Evolutionary conservation across 225 moss, liverwort and hornwort species (phyloP).

Genomic region (Antitrichia curtipendula): DNA sequence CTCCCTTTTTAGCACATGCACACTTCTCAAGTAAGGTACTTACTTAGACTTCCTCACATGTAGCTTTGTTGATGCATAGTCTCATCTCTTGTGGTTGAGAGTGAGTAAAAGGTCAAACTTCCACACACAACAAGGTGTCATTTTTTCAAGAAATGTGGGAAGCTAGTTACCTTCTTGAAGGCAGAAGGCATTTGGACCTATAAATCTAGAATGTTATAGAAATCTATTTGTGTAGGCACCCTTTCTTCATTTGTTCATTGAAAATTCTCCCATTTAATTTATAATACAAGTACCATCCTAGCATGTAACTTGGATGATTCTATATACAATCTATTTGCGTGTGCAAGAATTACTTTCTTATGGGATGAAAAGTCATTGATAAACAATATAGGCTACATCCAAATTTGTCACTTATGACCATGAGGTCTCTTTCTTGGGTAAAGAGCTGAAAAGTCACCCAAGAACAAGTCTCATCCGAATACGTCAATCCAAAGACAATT

Average conservation of each 20-base stretch:
- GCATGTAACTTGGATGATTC: background rate
- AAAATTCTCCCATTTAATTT: background rate
- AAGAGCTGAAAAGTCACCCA: too few relatives aligned
- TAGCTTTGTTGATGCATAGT: background rate
- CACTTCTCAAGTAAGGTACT: background rate
- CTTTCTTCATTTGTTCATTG: background rate
- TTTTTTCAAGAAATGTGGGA: background rate
- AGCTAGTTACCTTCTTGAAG: background rate
- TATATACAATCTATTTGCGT: rapidly evolving
- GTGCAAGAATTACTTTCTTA: background rate
- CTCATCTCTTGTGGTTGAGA: rapidly evolving
- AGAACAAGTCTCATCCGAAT: background rate
- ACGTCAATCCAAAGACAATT: background rate
- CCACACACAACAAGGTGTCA: too few relatives aligned
- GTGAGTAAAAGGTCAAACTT: background rate
- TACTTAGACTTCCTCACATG: background rate
- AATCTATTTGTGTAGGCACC: too few relatives aligned
- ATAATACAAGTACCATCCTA: rapidly evolving
- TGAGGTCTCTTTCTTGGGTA: too few relatives aligned
- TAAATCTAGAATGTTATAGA: background rate
- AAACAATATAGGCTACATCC: too few relatives aligned
- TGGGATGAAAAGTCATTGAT: background rate
- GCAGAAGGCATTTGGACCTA: background rate
- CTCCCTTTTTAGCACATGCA: rapidly evolving
- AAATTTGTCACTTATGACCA: background rate